Base-by-base conservation (phyloP, 2,329 filamentous ascomycete species). In the Arthrobotrys iridis region DNA sequence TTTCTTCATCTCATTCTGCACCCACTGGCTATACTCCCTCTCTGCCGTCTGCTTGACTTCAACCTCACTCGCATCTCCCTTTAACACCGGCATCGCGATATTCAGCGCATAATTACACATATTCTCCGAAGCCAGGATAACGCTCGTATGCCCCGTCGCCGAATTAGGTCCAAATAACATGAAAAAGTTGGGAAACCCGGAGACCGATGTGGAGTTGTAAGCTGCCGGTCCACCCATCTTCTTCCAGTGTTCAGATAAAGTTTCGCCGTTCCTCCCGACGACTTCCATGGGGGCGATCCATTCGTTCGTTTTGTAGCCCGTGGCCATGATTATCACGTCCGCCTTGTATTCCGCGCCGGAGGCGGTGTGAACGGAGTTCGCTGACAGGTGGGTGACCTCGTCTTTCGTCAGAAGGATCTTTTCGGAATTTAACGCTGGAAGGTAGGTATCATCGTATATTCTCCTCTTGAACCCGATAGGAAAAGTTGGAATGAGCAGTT, bases 101-200 rank as follows among this genome's bases (percentile, higher is more conserved):
- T 87, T 86, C 7, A 90, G 79, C 0, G 85, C 84, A 79, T 87
- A 89, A 73, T 88, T 87, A 77, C 89, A 82, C 79, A 85, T 85
- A 79, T 89, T 90, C 77, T 90, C 88, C 2, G 84, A 83, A 0
- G 87, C 86, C 78, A 89, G 84, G 48, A 89, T 84, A 7, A 88
- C 86, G 10, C 85, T 87, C 0, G 84, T 86, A 80, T 91, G 88
- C 0, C 88, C 89, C 0, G 88, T 90, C 0, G 83, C 84, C 0
- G 87, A 86, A 79, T 91, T 91, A 0, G 88, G 88, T 0, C 88
- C 74, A 13, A 73, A 52, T 2, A 90, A 81, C 67, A 89, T 83
- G 81, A 90, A 90, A 78, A 90, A 87, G 79, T 90, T 90, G 1
- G 88, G 88, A 78, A 89, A 89, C 0, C 85, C 86, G 77, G 86